A percentile compares a stretch with the other conserved stretches of the same genome.
Evolutionary conservation across 108 stramenopile species (phyloP).

Genomic region (Nitzschia sp.): DNA sequence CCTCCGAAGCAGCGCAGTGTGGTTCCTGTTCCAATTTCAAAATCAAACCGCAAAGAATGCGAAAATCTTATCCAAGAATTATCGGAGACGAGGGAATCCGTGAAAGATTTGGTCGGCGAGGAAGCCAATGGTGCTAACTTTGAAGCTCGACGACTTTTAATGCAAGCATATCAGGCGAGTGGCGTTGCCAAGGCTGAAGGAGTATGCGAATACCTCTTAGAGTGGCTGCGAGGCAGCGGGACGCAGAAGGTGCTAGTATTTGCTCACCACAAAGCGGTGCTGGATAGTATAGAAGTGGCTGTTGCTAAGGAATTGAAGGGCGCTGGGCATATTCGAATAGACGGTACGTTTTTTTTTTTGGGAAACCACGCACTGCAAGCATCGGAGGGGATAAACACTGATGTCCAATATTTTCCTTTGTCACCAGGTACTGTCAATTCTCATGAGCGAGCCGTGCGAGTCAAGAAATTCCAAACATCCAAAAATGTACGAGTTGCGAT

Average conservation of each 20-base stretch:
- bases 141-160: constrained; percentile 66
- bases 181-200: constrained; percentile 80
- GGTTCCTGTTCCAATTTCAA: no score
- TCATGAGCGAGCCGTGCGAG: constrained; percentile 74
- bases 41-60: no score
- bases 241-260: constrained; percentile 86
- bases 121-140: constrained; percentile 50
- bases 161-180: constrained; percentile 81
- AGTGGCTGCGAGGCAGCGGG: constrained; percentile 68
- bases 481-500: constrained; percentile 67
- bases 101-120: constrained; percentile 45
- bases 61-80: constrained; percentile 41
- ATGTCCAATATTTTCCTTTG: no score
- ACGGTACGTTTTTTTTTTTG: no score
- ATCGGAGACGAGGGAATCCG: constrained; percentile 38
- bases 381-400: no score
- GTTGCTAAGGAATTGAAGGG: no score
- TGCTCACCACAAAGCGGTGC: constrained; percentile 91
- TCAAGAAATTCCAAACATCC: constrained; percentile 83
- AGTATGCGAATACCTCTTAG: constrained; percentile 70
- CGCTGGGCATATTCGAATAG: no score
- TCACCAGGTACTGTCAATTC: constrained; percentile 67
- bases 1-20: no score
- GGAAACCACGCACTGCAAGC: no score
- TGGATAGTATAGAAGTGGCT: no score